phyloP scores from a whole-genome alignment of 352 stramenopile genomes.

The Pythium oligandrum region DNA sequence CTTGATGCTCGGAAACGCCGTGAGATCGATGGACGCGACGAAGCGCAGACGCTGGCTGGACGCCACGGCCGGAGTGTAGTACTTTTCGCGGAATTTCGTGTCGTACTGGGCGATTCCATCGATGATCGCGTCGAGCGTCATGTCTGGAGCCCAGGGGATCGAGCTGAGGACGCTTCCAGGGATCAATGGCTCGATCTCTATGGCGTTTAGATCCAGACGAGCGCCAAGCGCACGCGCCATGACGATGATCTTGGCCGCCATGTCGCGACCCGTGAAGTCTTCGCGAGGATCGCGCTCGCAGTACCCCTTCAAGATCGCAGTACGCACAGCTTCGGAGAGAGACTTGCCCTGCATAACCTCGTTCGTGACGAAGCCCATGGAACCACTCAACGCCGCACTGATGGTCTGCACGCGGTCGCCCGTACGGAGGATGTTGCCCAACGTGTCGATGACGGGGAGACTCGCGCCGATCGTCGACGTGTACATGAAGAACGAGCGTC shows the following conservation, averaged over 20 bases:
- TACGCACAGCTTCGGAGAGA: constrained; percentile 48
- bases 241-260: constrained; percentile 68
- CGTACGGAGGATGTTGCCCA: constrained; percentile 69
- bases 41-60: constrained; percentile 57
- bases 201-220: constrained; percentile 34
- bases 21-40: constrained; percentile 61
- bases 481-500: constrained; percentile 76
- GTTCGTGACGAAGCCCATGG: constrained; percentile 71
- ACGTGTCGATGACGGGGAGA: constrained; percentile 66
- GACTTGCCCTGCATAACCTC: constrained; percentile 66
- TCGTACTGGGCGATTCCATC: constrained; percentile 49
- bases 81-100: constrained; percentile 47
- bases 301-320: constrained; percentile 47
- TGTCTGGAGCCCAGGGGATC: constrained; percentile 42
- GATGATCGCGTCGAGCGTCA: constrained; percentile 43
- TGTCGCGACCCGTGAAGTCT: constrained; percentile 58
- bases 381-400: constrained; percentile 57
- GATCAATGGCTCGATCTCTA: constrained; percentile 47
- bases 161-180: constrained; percentile 33
- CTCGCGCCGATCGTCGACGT: constrained; percentile 71
- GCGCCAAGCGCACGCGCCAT: constrained; percentile 59
- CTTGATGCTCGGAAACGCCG: constrained; percentile 38
- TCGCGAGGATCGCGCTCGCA: constrained; percentile 68
- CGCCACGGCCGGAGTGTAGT: constrained; percentile 34
- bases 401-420: constrained; percentile 61